Conservation (phyloP, 225 moss, liverwort and hornwort species). For the Antitrichia curtipendula region DNA sequence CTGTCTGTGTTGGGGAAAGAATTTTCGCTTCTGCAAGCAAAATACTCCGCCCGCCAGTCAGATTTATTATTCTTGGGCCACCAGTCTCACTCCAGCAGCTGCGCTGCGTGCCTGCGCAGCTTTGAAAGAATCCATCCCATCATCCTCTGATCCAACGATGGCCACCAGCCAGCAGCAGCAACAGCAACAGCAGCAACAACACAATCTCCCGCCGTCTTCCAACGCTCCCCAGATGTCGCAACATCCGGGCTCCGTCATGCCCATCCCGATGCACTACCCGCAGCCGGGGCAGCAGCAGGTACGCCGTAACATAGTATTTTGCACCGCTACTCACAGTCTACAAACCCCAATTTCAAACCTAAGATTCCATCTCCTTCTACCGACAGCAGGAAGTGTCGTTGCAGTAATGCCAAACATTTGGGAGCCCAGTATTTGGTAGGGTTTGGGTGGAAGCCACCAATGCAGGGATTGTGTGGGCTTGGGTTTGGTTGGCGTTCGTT, state of each 20-base stretch:
- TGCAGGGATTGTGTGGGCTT: not conserved
- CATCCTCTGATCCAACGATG: slow-evolving; percentile 18
- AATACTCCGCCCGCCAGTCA: not conserved
- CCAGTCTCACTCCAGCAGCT: not conserved
- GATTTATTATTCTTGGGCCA: not conserved
- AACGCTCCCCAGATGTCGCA: slow-evolving; percentile 43
- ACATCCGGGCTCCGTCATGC: slow-evolving; percentile 47
- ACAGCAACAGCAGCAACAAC: not conserved
- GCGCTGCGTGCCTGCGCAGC: not conserved
- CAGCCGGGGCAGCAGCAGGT: slow-evolving; percentile 50
- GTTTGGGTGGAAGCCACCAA: not conserved
- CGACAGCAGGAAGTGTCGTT: not conserved
- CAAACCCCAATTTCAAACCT: not conserved
- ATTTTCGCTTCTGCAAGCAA: not conserved
- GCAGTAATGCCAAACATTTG: not conserved
- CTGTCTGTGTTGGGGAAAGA: not conserved
- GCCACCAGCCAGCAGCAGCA: slow-evolving; percentile 26
- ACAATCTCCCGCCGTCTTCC: slow-evolving; percentile 31
- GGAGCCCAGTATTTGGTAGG: not conserved
- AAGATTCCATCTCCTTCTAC: not conserved
- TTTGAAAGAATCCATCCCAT: not conserved
- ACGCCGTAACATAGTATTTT: not conserved
- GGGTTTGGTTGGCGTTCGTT: not conserved
- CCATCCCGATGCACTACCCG: slow-evolving; percentile 49
- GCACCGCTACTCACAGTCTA: not conserved